Evolutionary conservation across 257 asterid species (phyloP), one percentile per base, ranked within the genome.

Genomic region (Galeopsis tetrahit): DNA sequence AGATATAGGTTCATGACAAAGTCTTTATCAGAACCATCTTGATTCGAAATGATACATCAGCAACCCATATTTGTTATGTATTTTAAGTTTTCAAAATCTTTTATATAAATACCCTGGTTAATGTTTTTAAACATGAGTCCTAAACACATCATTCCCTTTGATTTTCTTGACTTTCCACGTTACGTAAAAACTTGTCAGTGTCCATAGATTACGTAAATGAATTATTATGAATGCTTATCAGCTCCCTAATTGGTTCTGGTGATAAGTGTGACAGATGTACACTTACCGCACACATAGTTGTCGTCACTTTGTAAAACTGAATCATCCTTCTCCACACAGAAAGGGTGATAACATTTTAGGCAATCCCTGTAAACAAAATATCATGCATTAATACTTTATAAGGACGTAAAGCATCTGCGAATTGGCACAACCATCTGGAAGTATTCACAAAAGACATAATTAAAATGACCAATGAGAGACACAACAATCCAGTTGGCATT

Each of bases 201-300:
- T 46, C 53, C 15, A 13, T 17, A 60, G 42, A 21, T 33, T 0
- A 14, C 8, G 10, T 9, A 60, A 34, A 17, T 10, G 38, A 64
- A 21, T 48, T 21, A 13, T 48, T 7, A 10, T 10, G 51, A 13
- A 13, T 48, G 21, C 55, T 11, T 13, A 48, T 13, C 28, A 48
- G 8, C 4, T 13, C 55, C 40, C 28, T 21, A 21, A 21, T 21
- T 21, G 28, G 28, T 21, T 21, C 28, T 4, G 1, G 32, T 2
- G 10, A 31, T 48, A 46, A 67, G 53, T 44, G 53, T 32, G 39
- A 36, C 10, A 3, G 65, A 17, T 68, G 46, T 42, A 63, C 57
- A 81, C 96, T 87, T 82, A 88, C 97, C 70, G 55, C 98, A 93
- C 56, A 34, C 75, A 90, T 90, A 93, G 65, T 28, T 38, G 43